Conservation (phyloP, 2,329 filamentous ascomycete species). For the Davidsoniella virescens region DNA sequence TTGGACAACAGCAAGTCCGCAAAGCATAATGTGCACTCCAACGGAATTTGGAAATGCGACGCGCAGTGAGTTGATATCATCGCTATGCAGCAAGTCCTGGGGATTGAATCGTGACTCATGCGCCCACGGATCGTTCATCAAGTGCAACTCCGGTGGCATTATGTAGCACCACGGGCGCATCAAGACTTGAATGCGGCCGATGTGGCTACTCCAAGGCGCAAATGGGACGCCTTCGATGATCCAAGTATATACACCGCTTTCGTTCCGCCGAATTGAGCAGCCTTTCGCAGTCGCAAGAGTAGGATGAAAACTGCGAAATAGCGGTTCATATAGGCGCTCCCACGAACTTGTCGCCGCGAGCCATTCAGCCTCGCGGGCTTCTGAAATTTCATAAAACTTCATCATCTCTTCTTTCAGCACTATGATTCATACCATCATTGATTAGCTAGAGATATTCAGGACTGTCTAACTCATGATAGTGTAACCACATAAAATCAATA, state of each 20-base stretch:
- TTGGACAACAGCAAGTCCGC: slow-evolving; percentile 3
- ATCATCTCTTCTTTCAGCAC: background rate
- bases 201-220: background rate
- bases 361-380: background rate
- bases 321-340: background rate
- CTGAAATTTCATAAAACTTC: background rate
- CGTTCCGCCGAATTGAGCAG: background rate
- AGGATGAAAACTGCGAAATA: slow-evolving; percentile 5
- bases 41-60: slow-evolving; percentile 1
- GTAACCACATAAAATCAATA: background rate
- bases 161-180: slow-evolving; percentile 8
- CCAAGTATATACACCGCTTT: background rate
- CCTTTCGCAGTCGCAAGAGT: background rate
- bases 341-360: background rate
- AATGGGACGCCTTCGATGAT: background rate
- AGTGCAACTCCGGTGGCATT: background rate
- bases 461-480: no score
- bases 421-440: background rate
- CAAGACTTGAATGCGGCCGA: background rate
- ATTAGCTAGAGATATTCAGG: background rate
- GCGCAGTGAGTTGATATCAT: slow-evolving; percentile 1
- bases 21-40: slow-evolving; percentile 2
- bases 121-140: slow-evolving; percentile 1
- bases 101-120: slow-evolving; percentile 1
- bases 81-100: background rate